phyloP scores from a whole-genome alignment of 441 rosid genomes.

The Erodium trifolium region DNA sequence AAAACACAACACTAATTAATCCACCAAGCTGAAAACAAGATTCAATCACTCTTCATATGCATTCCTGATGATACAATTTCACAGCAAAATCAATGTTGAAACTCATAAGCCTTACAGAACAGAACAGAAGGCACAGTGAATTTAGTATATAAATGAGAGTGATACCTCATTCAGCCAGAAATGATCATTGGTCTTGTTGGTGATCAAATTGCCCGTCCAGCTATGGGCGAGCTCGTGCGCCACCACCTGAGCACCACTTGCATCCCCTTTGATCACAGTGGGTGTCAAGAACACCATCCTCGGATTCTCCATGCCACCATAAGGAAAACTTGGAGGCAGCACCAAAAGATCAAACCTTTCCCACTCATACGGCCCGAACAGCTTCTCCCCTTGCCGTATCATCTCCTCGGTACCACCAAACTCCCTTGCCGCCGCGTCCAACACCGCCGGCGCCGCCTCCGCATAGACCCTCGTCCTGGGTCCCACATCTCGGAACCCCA shows the following conservation, averaged over 20 bases:
- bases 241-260: slow-evolving; percentile 82
- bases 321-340: slow-evolving; percentile 87
- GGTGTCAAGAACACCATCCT: slow-evolving; percentile 89
- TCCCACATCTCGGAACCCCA: slow-evolving; percentile 67
- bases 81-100: too few relatives aligned
- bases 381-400: slow-evolving; percentile 69
- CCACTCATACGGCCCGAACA: slow-evolving; percentile 76
- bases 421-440: slow-evolving; percentile 70
- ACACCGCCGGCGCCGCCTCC: slow-evolving; percentile 40
- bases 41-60: background rate
- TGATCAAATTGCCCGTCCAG: slow-evolving; percentile 94
- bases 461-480: slow-evolving; percentile 71
- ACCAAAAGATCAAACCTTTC: slow-evolving; percentile 85
- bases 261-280: slow-evolving; percentile 83
- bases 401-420: slow-evolving; percentile 80
- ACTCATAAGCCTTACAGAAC: background rate
- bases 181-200: slow-evolving; percentile 74
- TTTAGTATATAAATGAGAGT: background rate
- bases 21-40: background rate
- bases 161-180: slow-evolving; percentile 93
- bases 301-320: slow-evolving; percentile 94
- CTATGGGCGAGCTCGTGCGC: slow-evolving; percentile 96
- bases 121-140: background rate
- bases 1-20: background rate
- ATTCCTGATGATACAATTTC: too few relatives aligned